A percentile compares a stretch with the other conserved stretches of the same genome.
Evolutionary conservation across 805 yeast species (phyloP).

Genomic region (Candida krabiensis): DNA sequence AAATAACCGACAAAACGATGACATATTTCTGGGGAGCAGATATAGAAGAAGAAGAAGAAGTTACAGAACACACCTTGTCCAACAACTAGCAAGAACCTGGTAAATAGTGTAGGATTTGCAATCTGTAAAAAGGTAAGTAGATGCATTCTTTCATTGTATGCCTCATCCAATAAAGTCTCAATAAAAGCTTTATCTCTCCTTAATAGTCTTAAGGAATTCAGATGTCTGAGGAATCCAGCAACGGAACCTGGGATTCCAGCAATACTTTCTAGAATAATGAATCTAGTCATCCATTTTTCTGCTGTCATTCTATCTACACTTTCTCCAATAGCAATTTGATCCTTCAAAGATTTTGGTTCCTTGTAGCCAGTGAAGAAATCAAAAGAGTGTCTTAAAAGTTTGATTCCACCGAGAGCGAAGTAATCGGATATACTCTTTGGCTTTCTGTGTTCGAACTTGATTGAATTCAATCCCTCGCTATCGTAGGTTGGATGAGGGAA

Average conservation of each 20-base stretch:
- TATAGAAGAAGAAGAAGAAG: conserved; percentile 58
- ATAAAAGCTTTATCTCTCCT: conserved; percentile 73
- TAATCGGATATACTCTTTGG: conserved; percentile 50
- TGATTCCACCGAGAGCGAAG: conserved; percentile 50
- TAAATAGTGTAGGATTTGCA: conserved; percentile 61
- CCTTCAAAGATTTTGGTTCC: conserved; percentile 45
- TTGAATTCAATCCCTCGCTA: conserved; percentile 37
- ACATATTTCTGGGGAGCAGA: conserved; percentile 60
- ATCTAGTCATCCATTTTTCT: conserved; percentile 60
- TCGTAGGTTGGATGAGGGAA: conserved; percentile 47
- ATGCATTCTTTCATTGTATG: conserved; percentile 79
- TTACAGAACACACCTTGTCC: conserved; percentile 76
- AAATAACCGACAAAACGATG: conserved; percentile 77
- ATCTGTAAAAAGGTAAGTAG: conserved; percentile 64
- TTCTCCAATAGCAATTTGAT: conserved; percentile 24
- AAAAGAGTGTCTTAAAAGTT: conserved; percentile 47
- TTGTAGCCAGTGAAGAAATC: conserved; percentile 66
- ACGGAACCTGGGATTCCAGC: conserved; percentile 85
- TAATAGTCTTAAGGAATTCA: conserved; percentile 60
- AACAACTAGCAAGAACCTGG: conserved; percentile 50
- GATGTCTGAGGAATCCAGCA: conserved; percentile 69
- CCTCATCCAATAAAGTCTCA: conserved; percentile 71
- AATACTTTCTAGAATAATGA: conserved; percentile 64
- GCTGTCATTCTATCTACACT: conserved; percentile 54
- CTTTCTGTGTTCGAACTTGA: conserved; percentile 51